A percentile compares a stretch with the other conserved stretches of the same genome.
Conservation (phyloP, 208 protist species). For the Leptomonas seymouri region DNA sequence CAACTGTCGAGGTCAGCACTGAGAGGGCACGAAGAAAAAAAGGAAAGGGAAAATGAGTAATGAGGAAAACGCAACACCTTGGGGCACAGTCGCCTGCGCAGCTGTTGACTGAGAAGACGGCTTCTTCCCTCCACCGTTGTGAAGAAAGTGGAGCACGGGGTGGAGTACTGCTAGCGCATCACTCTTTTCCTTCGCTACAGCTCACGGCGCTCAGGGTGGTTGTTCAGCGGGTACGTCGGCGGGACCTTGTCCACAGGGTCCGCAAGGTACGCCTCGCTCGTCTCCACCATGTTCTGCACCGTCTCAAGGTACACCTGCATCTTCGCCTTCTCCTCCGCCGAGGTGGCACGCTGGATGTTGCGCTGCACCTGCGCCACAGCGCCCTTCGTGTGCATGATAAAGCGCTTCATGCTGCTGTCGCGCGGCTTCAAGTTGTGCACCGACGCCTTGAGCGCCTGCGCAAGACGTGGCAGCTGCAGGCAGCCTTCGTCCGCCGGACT, state of each 20-base stretch:
- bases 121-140: no score
- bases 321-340: constrained; percentile 34
- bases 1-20: no score
- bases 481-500: constrained; percentile 43
- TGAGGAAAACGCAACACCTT: no score
- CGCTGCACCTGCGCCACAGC: constrained; percentile 26
- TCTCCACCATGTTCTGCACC: constrained; percentile 27
- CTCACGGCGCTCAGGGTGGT: constrained; percentile 7
- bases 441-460: constrained; percentile 22
- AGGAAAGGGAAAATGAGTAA: no score
- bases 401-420: constrained; percentile 39
- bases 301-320: constrained; percentile 34
- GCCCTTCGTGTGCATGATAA: constrained; percentile 28
- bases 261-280: constrained; percentile 35
- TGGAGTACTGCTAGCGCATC: background rate
- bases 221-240: constrained; percentile 23
- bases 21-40: no score
- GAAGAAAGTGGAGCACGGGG: background rate
- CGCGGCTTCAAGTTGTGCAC: constrained; percentile 31
- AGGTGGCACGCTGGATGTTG: constrained; percentile 16
- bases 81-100: no score
- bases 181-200: background rate
- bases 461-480: constrained; percentile 30
- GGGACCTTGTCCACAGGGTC: constrained; percentile 32
- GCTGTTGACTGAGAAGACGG: no score